Conservation (phyloP, 2,329 filamentous ascomycete species). For the Lasiodiplodia theobromae region DNA sequence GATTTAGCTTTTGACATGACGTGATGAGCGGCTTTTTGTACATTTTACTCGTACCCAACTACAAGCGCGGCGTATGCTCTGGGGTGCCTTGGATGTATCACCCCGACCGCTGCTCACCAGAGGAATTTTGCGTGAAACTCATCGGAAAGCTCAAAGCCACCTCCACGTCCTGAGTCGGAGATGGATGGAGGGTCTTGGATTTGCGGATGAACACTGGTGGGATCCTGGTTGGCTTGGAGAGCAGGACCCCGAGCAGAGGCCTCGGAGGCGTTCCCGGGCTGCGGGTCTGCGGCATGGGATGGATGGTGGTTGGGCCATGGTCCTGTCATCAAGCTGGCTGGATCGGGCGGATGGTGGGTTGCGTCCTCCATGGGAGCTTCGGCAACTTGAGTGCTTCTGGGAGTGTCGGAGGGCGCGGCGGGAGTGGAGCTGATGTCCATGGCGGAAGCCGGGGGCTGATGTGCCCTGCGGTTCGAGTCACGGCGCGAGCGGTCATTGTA, state of each 20-base stretch:
- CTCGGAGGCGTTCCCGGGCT: not conserved
- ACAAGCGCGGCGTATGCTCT: not conserved
- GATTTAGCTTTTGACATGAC: conserved; percentile 8
- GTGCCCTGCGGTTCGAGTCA: not conserved
- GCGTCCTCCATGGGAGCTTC: conserved; percentile 10
- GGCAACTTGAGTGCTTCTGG: conserved; percentile 13
- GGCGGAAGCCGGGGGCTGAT: not conserved
- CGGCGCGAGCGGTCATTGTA: conserved; percentile 16
- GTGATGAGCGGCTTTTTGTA: conserved; percentile 6
- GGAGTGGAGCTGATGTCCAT: conserved; percentile 4
- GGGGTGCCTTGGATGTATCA: not conserved
- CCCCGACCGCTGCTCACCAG: conserved; percentile 15
- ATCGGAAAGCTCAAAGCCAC: conserved; percentile 20
- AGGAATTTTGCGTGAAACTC: conserved; percentile 28
- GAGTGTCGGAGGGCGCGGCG: not conserved
- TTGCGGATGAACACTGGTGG: not conserved
- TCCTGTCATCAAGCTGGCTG: not conserved
- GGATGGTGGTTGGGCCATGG: conserved; percentile 7
- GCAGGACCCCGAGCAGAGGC: not conserved
- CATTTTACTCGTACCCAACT: not conserved
- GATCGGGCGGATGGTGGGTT: conserved; percentile 1
- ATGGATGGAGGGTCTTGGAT: conserved; percentile 2
- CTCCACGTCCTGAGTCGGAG: not conserved
- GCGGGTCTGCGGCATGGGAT: conserved; percentile 3
- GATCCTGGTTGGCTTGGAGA: not conserved